Evolutionary conservation across 1,284 basidiomycete genomes (phyloP), one percentile per base, ranked within the genome.

Genomic region (Ceratobasidium sp.): DNA sequence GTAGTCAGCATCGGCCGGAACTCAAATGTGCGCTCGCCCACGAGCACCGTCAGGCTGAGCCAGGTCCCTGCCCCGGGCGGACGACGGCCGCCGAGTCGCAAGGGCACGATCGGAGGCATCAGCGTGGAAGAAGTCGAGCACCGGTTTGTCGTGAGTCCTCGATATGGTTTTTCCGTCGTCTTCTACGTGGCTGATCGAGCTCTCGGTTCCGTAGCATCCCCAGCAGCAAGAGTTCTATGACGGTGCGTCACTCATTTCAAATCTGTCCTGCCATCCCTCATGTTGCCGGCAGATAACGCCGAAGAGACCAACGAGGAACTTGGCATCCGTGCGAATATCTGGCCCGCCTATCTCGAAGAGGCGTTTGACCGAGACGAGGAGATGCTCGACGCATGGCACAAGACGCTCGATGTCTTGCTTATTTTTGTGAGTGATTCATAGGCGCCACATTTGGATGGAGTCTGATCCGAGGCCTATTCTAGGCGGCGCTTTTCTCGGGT

Each of bases 381-480:
- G 53, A 67, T 73, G 72, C 57, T 73, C 28, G 72, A 73, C 26
- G 55, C 55, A 6, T 73, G 60, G 72, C 61, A 67, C 43, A 59
- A 67, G 43, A 73, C 46, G 5, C 23, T 73, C 26, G 72, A 73
- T 43, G 72, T 73, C 3, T 30, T 73, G 41, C 55, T 73, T 12
- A 73, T 73, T 43, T 73, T 73, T 30, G 72, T 69, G 34, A 73
- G 72, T 67, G 10, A 26, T 34, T 1, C 6, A 30, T 12, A 36
- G 46, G 18, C 23, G 14, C 52, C 30, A 18, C 8, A 23, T 34
- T 41, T 14, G 34, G 23, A 18, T 28, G n/a, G 4, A 36, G 32
- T 28, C 21, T 45, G 46, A 64, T 50, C 23, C 43, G 21, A n/a
- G n/a, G n/a, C n/a, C n/a, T n/a, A 21, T 16, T 28, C 16, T 70